Base-by-base conservation (phyloP, 1,139 yeast genomes). In the Nakaseomyces sp. region DNA sequence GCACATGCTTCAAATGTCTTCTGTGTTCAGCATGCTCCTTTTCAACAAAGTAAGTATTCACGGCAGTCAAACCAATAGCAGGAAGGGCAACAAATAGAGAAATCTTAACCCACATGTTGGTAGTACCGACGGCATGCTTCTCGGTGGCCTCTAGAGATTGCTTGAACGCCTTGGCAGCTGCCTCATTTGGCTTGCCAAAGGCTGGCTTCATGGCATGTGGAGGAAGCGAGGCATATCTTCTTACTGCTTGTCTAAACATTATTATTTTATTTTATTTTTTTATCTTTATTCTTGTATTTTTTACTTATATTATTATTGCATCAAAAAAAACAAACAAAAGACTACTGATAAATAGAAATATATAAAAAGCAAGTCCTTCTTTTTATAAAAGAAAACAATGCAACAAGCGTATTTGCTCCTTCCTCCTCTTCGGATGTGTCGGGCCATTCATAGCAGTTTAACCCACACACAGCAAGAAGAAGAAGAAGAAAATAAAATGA, bases 21-120 rank as follows among this genome's bases (percentile, higher is more conserved):
- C 95, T 78, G 75, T 89, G 97, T 60, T 81, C 76, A 54, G 91
- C 91, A 65, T 88, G 97, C 66, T 83, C 85, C 61, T 73, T 68
- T 73, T 91, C 98, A 63, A 83, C 73, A 59, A 75, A 77, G 69
- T 75, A 79, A 45, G 93, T 85, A 69, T 88, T 88, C 62, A 82
- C 73, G 42, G 93, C 84, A 52, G 93, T 75, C 60, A 77, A 73
- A 45, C 76, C 66, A 54, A 88, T 77, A 47, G 85, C 86, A 58
- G 97, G 98, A 46, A 82, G 67, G 45, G 95, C 95, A 50, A 87
- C 78, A 49, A 77, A 73, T 64, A 77, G 71, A 43, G 95, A 77
- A 68, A 89, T 76, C 68, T 82, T 88, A 68, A 77, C 80, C 98
- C 98, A 91, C 58, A 81, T 71, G 45, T 70, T 68, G 54, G 94